Percentiles rank a stretch among this genome's conserved stretches.
Evolutionary conservation across 2,329 filamentous ascomycete species (phyloP).

Genomic region (Colletotrichum sp.): DNA sequence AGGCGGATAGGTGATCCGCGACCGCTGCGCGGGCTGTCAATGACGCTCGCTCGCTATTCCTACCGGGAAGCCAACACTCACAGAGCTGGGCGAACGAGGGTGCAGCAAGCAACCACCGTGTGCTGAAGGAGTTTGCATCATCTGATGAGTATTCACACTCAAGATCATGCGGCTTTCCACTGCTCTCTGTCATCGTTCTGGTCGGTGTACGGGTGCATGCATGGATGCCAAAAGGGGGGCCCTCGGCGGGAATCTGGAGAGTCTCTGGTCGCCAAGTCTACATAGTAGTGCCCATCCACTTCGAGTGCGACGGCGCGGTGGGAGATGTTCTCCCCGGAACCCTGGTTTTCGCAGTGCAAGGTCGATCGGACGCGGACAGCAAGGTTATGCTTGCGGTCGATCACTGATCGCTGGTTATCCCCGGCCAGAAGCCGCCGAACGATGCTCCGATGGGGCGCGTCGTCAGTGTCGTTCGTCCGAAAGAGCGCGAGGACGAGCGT

Average conservation of each 20-base stretch:
- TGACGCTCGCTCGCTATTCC: background rate
- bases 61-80: background rate
- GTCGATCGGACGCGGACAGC: background rate
- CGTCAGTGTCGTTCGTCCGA: background rate
- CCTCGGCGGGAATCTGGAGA: background rate
- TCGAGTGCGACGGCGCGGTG: conserved; percentile 3
- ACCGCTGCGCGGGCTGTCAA: background rate
- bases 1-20: background rate
- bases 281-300: background rate
- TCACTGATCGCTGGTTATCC: conserved; percentile 10
- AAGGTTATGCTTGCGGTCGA: conserved; percentile 20
- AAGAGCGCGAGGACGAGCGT: background rate
- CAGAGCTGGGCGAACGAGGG: background rate
- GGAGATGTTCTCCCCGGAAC: conserved; percentile 15
- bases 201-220: conserved; percentile 14
- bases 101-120: background rate
- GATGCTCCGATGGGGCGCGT: background rate
- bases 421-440: background rate
- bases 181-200: background rate
- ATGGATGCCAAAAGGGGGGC: background rate
- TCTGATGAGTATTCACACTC: background rate
- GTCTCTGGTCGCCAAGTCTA: background rate
- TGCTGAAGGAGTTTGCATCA: background rate
- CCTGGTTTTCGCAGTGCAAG: conserved; percentile 2
- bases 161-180: conserved; percentile 12